These are phyloP conservation scores for Gossypium herbaceum DNA, from an alignment of 345 rosid genomes.

Conservation along the genomic window DNA sequence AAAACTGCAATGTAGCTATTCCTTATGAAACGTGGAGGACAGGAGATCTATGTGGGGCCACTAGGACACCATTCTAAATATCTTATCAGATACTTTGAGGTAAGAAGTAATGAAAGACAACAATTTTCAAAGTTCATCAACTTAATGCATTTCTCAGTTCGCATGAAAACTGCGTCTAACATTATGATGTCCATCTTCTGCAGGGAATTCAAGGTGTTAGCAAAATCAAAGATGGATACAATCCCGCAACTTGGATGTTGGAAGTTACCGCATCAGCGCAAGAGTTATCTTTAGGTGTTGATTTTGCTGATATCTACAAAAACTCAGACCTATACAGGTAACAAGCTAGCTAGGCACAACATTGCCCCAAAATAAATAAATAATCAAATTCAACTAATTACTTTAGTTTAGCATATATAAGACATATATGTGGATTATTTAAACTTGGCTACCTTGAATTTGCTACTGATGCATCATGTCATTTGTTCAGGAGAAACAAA, in stretches of 20 bases:
- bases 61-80: slow-evolving; percentile 61
- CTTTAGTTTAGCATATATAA: not conserved
- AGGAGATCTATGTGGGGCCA: slow-evolving; percentile 78
- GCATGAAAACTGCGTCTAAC: not conserved
- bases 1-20: slow-evolving; percentile 41
- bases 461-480: not conserved
- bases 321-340: slow-evolving; percentile 62
- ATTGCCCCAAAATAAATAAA: not conserved
- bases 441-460: not conserved
- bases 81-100: slow-evolving; percentile 68
- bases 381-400: not conserved
- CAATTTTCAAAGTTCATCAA: not conserved
- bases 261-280: slow-evolving; percentile 59
- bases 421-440: not conserved
- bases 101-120: slow-evolving; percentile 9
- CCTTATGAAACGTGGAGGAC: slow-evolving; percentile 71
- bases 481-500: slow-evolving; percentile 58
- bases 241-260: slow-evolving; percentile 95
- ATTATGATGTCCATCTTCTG: not conserved
- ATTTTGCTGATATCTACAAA: slow-evolving; percentile 56
- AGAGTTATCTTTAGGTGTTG: slow-evolving; percentile 53
- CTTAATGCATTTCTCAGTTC: not conserved
- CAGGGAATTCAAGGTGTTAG: slow-evolving; percentile 55
- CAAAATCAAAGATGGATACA: slow-evolving; percentile 66
- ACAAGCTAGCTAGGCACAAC: not conserved